Evolutionary conservation across 208 protist genomes (phyloP), one percentile per base, ranked within the genome.

Genomic region (Crithidia acanthocephali): DNA sequence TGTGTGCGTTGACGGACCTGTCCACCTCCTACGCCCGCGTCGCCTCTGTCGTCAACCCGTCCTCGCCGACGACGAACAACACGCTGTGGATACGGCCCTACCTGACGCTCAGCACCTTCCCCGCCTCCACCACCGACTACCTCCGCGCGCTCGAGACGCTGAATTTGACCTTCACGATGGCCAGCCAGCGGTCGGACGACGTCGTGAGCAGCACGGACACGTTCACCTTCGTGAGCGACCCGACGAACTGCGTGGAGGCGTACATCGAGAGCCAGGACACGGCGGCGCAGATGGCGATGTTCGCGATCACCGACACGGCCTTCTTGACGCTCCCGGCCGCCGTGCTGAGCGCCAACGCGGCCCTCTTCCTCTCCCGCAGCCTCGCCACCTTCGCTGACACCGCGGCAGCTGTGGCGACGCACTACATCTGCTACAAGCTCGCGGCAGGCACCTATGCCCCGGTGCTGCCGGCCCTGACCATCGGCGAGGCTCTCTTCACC

Each of bases 401-500:
- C 25, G 48, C 60, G 18, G 33, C 37, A 11, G 81, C 76, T 2
- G 30, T 78, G 9, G 86, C 80, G 13, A 78, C 65, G 10, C 79
- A 83, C 44, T 86, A 87, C 67, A 27, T 95, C 32, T 97, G 92
- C 75, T 97, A 97, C 70, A 74, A 80, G 37, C 78, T 95, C 15
- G 70, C 70, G 2, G 66, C 22, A 15, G 92, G 86, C 51, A 97
- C 92, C 16, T 97, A 90, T 84, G 92, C 92, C 33, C 84, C 86
- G 33, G 83, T 97, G 53, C 27, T 83, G 25, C 81, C 83, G 7
- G 50, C 22, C n/a, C 57, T 97, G 30, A 61, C 60, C 22, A 80
- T 97, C 48, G 48, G 74, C 16, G 45, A 58, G 0, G 76, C 83
- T 8, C 60, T 80, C 48, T 77, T 88, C 28, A 68, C 55, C 11